Base-by-base conservation (phyloP, 2,329 filamentous ascomycete species). In the Parasarocladium wereldwijsianum region DNA sequence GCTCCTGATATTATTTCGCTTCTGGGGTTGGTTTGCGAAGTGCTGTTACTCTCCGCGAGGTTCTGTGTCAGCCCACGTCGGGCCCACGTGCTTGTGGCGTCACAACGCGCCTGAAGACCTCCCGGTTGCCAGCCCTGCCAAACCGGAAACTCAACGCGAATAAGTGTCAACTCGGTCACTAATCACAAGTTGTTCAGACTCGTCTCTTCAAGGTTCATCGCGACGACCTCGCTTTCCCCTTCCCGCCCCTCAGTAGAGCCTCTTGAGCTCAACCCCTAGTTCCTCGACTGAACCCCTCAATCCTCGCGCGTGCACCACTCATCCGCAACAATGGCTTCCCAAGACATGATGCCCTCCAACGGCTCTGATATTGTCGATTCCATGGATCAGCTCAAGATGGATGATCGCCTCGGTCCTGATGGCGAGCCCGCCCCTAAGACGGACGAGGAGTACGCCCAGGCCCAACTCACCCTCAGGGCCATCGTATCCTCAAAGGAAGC, bases 401-500 rank as follows among this genome's bases (percentile, higher is more conserved):
- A 67, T 31, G 76, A 80, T 34, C 65, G 70, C 38, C 60, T 78
- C 32, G 76, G 73, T 27, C 71, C 74, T 29, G 80, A 90, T 43
- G 80, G 81, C 41, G 83, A 87, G 44, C 70, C 72, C 38, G 70
- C 71, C 36, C 87, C 84, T 46, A 90, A 87, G 63, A 93, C 87
- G 35, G 90, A 98, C 45, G 86, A 96, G 53, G 90, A 98, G 57
- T 98, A 98, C 51, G 85, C 84, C 30, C 74, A 85, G 53, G 76
- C 86, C 31, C 82, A 92, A 58, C 68, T 98, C 47, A 98, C 90
- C 37, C 73, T 98, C 39, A 82, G 90, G 52, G 90, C 90, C 44
- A 94, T 98, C 52, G 90, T 98, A 42, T 94, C 90, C 19, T 94
- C 90, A 54, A 96, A 96, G 64, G 90, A 98, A 60, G 90, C 90